phyloP scores from a whole-genome alignment of 768 basidiomycete genomes.

The Macrolepiota dolichaula region DNA sequence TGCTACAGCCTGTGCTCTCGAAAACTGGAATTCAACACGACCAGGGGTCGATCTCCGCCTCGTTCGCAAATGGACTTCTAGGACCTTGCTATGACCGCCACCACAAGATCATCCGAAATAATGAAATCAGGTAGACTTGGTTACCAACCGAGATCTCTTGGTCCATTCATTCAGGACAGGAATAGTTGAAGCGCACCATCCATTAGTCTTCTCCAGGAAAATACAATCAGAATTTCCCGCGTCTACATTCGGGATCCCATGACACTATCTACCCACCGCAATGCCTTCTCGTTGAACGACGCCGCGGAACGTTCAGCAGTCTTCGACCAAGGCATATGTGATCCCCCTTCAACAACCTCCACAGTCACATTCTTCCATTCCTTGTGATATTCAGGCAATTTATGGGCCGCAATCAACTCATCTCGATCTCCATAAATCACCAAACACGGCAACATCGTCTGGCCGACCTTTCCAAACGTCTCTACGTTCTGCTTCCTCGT shows the following conservation, averaged over 20 bases:
- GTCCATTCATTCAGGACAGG: background rate
- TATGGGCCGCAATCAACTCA: background rate
- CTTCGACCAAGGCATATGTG: background rate
- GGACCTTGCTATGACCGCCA: background rate
- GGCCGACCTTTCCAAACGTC: background rate
- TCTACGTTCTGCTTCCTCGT: background rate
- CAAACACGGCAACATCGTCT: background rate
- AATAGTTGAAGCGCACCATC: background rate
- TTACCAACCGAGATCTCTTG: background rate
- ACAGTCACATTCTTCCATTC: slow-evolving; percentile 1
- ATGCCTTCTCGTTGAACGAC: background rate
- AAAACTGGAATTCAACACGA: background rate
- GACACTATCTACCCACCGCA: slow-evolving; percentile 2
- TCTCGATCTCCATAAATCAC: slow-evolving; percentile 1
- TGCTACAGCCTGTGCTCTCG: background rate
- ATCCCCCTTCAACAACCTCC: slow-evolving; percentile 1
- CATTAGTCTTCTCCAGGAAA: background rate
- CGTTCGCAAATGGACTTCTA: background rate
- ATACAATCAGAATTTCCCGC: background rate
- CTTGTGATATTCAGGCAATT: background rate
- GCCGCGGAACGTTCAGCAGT: background rate
- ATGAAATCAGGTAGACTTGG: slow-evolving; percentile 4
- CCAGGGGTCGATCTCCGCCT: background rate
- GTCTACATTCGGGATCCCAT: background rate
- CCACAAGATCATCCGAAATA: background rate